Conservation (phyloP, 2,329 filamentous ascomycete genomes). For the Madurella mycetomatis region DNA sequence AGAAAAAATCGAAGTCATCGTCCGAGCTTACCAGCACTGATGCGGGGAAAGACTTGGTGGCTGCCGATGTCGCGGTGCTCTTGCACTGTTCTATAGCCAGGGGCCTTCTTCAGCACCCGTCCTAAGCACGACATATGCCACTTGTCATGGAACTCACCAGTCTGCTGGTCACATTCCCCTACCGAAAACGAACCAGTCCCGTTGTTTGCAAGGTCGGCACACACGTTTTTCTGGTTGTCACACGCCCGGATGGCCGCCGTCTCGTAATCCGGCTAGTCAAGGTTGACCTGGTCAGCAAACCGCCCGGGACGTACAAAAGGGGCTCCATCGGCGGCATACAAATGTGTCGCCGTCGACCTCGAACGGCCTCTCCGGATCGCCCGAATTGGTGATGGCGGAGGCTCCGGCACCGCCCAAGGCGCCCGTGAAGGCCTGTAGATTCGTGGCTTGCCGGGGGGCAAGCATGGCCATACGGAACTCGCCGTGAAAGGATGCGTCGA, state of each 20-base stretch:
- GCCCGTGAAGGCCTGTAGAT: constrained; percentile 42
- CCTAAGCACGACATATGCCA: background rate
- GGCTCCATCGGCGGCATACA: constrained; percentile 29
- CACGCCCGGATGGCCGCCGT: constrained; percentile 42
- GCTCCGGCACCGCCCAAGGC: constrained; percentile 37
- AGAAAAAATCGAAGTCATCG: constrained; percentile 44
- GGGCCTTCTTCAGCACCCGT: background rate
- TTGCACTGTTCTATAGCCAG: constrained; percentile 37
- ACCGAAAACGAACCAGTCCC: constrained; percentile 34
- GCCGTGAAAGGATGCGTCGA: constrained; percentile 32
- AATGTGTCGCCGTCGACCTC: constrained; percentile 43
- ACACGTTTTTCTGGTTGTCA: constrained; percentile 47
- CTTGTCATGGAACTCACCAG: constrained; percentile 33
- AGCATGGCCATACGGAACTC: constrained; percentile 36
- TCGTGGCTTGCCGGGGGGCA: constrained; percentile 30
- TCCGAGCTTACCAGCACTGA: constrained; percentile 36
- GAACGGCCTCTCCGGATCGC: constrained; percentile 39
- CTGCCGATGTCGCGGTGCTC: constrained; percentile 30
- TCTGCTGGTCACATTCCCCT: constrained; percentile 43
- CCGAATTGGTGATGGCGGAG: constrained; percentile 37
- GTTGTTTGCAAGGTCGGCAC: constrained; percentile 40
- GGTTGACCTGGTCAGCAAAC: background rate
- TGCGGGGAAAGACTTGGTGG: constrained; percentile 25
- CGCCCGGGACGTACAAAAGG: background rate
- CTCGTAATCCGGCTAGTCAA: constrained; percentile 38